phyloP scores from a whole-genome alignment of 352 stramenopile genomes.

The Elongisporangium undulatum region DNA sequence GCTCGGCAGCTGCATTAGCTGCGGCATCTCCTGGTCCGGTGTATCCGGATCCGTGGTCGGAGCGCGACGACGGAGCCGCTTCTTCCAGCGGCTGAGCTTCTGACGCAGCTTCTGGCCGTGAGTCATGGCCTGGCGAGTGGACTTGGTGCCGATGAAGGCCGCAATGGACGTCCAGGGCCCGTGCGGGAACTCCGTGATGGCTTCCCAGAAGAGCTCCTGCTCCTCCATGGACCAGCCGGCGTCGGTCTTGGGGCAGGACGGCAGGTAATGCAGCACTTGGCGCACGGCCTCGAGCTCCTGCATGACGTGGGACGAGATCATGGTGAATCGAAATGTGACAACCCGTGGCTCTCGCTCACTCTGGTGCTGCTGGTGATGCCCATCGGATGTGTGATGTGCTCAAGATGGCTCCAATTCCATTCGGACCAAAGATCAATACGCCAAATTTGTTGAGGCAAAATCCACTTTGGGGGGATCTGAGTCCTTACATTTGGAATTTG shows the following conservation, averaged over 20 bases:
- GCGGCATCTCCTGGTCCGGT: neutral
- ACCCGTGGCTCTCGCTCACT: neutral
- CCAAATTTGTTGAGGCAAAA: neutral
- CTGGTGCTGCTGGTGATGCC: neutral
- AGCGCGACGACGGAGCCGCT: constrained; percentile 16
- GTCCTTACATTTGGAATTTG: neutral
- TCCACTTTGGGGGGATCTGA: neutral
- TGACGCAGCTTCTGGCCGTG: constrained; percentile 47
- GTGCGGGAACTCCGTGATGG: constrained; percentile 29
- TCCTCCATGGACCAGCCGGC: constrained; percentile 31
- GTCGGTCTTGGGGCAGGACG: constrained; percentile 13
- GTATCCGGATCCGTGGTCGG: neutral
- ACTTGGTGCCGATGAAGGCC: constrained; percentile 40
- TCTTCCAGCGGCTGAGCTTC: constrained; percentile 42
- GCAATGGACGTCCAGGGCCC: constrained; percentile 43
- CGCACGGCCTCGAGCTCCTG: constrained; percentile 22
- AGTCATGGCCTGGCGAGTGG: constrained; percentile 41
- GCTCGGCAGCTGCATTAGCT: neutral
- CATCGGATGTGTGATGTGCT: neutral
- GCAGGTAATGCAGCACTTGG: constrained; percentile 21
- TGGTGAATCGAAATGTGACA: neutral
- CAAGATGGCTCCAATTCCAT: neutral
- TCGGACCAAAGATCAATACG: neutral
- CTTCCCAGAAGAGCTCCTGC: constrained; percentile 38
- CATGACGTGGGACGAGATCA: constrained; percentile 28